Conservation (phyloP, 257 asterid species). For the Solanum peruvianum region DNA sequence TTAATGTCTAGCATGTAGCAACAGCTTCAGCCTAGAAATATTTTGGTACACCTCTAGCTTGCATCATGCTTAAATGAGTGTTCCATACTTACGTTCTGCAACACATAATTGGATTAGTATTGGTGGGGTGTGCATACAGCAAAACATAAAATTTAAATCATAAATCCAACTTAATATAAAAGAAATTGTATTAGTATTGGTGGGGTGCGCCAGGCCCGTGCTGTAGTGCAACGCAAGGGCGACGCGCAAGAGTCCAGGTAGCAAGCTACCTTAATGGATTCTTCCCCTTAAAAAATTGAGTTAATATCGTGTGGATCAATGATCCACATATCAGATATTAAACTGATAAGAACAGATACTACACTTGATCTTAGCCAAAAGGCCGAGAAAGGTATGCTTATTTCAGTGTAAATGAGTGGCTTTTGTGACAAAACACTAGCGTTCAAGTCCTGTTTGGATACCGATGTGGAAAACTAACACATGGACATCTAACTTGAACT, state of each 20-base stretch:
- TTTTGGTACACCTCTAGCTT: too few relatives aligned
- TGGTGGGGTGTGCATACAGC: too few relatives aligned
- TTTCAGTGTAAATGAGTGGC: fast-evolving
- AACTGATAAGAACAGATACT: constrained; percentile 52
- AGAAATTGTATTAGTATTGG: background rate
- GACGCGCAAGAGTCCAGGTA: background rate
- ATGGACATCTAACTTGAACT: background rate
- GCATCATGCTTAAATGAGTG: too few relatives aligned
- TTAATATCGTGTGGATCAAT: background rate
- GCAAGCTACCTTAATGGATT: background rate
- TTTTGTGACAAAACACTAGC: background rate
- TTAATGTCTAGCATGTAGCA: too few relatives aligned
- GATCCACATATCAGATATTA: too few relatives aligned
- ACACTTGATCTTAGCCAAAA: constrained; percentile 66
- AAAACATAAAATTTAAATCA: too few relatives aligned
- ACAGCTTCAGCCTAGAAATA: too few relatives aligned
- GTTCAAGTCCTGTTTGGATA: background rate
- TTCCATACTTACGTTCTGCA: too few relatives aligned
- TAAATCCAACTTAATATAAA: too few relatives aligned
- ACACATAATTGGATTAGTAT: too few relatives aligned
- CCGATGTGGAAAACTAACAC: background rate
- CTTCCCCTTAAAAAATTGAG: background rate
- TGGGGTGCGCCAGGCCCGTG: background rate
- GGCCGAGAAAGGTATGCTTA: constrained; percentile 60
- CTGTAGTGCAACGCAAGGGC: background rate